These are phyloP conservation scores for Termitomyces titanicus DNA, from an alignment of 768 basidiomycete genomes.

Conservation along the genomic window DNA sequence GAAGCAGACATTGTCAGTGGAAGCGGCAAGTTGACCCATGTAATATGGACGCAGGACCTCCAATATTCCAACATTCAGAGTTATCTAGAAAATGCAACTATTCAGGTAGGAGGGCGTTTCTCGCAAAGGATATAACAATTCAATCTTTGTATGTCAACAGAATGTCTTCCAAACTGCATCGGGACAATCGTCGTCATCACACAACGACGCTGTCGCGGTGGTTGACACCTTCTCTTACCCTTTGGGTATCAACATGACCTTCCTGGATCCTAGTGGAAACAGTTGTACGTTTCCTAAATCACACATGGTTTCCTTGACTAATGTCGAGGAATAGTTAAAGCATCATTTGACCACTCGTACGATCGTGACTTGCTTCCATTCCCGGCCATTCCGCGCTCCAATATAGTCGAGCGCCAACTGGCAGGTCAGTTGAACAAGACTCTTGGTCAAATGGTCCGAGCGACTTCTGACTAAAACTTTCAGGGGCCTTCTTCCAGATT, in stretches of 20 bases:
- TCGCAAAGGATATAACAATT: not conserved
- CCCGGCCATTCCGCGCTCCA: conserved; percentile 59
- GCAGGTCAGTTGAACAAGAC: conserved; percentile 41
- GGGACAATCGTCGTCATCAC: conserved; percentile 33
- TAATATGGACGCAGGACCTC: conserved; percentile 57
- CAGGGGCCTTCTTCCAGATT: conserved; percentile 24
- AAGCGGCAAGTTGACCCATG: conserved; percentile 52
- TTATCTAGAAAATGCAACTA: conserved; percentile 44
- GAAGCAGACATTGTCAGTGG: conserved; percentile 60
- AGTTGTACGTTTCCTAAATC: conserved; percentile 28
- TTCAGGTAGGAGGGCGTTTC: conserved; percentile 31
- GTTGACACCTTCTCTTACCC: conserved; percentile 43
- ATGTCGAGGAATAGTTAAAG: conserved; percentile 35
- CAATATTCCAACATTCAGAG: conserved; percentile 60
- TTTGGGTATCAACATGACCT: conserved; percentile 40
- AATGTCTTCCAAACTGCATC: conserved; percentile 37
- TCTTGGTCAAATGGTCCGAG: conserved; percentile 36
- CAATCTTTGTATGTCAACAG: conserved; percentile 18
- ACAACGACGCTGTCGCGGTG: conserved; percentile 34
- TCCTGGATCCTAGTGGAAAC: conserved; percentile 28
- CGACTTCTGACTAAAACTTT: conserved; percentile 28
- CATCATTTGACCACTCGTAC: conserved; percentile 68
- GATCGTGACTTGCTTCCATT: conserved; percentile 55
- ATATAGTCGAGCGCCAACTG: conserved; percentile 56
- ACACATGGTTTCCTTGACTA: not conserved